A percentile compares a stretch with the other conserved stretches of the same genome.
Evolutionary conservation across 148 eudicot genomes (phyloP).

Genomic region (Persicaria maculosa): DNA sequence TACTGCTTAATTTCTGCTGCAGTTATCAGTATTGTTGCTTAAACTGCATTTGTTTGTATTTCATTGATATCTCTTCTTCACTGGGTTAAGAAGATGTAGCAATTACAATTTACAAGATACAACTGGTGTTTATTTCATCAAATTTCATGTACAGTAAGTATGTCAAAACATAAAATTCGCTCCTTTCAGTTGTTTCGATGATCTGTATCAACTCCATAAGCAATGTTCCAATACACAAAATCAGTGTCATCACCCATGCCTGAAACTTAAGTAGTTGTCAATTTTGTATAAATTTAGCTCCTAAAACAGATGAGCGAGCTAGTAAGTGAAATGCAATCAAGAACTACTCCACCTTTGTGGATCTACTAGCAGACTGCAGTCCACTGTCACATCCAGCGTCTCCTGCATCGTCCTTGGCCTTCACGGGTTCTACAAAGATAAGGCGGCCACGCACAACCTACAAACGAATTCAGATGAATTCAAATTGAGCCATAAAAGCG

Average conservation of each 20-base stretch:
- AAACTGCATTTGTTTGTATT: not conserved
- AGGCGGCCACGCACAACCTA: constrained; percentile 53
- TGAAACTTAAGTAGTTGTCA: not conserved
- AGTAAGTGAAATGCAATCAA: not conserved
- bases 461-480: not conserved
- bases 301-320: too few species aligned
- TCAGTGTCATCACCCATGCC: not conserved
- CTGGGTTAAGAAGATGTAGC: too few species aligned
- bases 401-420: constrained; percentile 15
- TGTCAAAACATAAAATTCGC: not conserved
- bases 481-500: too few species aligned
- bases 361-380: not conserved
- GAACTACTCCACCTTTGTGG: not conserved
- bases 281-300: too few species aligned
- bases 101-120: too few species aligned
- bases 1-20: not conserved
- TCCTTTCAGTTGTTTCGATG: not conserved
- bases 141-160: too few species aligned
- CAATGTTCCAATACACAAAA: not conserved
- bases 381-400: not conserved
- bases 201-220: not conserved
- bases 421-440: constrained; percentile 52
- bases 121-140: too few species aligned
- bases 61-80: not conserved
- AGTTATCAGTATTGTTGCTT: not conserved